Conservation (phyloP, 192 early-diverging fungal genomes). For the Coemansia sp. region DNA sequence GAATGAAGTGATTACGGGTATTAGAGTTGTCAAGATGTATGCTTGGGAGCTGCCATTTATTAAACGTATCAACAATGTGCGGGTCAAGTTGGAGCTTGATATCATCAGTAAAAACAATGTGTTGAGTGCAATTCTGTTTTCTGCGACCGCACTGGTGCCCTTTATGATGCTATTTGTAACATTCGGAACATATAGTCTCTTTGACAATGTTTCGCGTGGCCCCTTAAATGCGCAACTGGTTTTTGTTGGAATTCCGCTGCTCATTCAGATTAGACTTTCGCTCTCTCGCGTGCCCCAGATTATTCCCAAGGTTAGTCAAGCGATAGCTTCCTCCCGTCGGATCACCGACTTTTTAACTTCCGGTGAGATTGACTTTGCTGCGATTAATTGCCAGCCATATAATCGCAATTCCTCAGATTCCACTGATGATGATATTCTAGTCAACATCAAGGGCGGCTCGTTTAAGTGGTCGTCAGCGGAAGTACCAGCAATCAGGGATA, state of each 20-base stretch:
- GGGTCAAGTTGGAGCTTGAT: no score
- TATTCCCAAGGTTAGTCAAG: conserved; percentile 69
- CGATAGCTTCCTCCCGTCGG: conserved; percentile 76
- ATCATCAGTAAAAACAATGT: no score
- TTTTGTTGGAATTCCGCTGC: conserved; percentile 85
- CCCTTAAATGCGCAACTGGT: conserved; percentile 66
- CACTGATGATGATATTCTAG: conserved; percentile 15
- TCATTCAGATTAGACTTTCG: conserved; percentile 87
- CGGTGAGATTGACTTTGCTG: conserved; percentile 74
- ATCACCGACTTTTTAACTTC: conserved; percentile 64
- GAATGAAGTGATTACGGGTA: no score
- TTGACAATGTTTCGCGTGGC: conserved; percentile 55
- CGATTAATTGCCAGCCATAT: conserved; percentile 48
- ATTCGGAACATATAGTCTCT: conserved; percentile 73
- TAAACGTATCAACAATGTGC: no score
- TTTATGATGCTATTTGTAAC: conserved; percentile 72
- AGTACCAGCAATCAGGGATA: conserved; percentile 23
- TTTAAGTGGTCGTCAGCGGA: conserved; percentile 57
- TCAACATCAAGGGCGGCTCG: conserved; percentile 16
- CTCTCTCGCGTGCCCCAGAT: conserved; percentile 76
- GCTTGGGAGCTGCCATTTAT: no score
- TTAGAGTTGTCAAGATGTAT: no score
- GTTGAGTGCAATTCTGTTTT: no score
- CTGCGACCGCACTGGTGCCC: conserved; percentile 65
- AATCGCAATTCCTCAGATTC: conserved; percentile 6